Base-by-base conservation (phyloP, 352 stramenopile genomes). In the Phytophthora quininea region DNA sequence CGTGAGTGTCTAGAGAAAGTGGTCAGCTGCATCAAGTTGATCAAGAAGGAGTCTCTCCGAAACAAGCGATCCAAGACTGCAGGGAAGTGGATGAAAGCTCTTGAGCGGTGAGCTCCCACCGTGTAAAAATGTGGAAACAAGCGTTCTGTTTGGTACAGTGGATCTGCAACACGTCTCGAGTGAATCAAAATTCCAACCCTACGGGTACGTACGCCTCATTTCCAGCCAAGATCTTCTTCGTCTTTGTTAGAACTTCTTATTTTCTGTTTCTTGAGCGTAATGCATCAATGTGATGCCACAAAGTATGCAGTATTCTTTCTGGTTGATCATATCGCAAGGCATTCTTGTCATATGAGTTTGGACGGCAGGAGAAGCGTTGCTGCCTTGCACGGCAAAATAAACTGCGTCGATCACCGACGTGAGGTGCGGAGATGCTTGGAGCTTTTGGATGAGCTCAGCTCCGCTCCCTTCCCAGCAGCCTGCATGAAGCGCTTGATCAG, bases 401-500 rank as follows among this genome's bases (percentile, higher is more conserved):
- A 27, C 8, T 7, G 14, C 42, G 6, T 19, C 15, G 19, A 31
- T 71, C 62, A 80, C 45, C 57, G 54, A 30, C 56, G 72, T 53
- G 61, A 49, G 27, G 45, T 35, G 45, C 52, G 40, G 32, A 67
- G 19, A 4, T 59, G 59, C 24, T 64, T 71, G 4, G 42, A 12
- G 24, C 62, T 71, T 19, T 49, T 69, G 1, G 60, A 58, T 10
- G 61, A 59, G 11, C 48, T 51, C 12, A 42, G 11, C 2, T 73
- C 67, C 3, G 38, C 43, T 31, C 54, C 59, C 50, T 76, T 80
- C 9, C 66, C 72, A 3, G 73, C 46, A 55, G 65, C 55, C 50
- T 82, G 72, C 69, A 89, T 77, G 57, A 84, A 85, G 11, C 80
- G 70, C 59, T 84, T 82, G 15, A 90, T 75, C 35, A 89, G 66